Evolutionary conservation across 1,284 basidiomycete genomes (phyloP).

Genomic region (Apiotrichum porosum): DNA sequence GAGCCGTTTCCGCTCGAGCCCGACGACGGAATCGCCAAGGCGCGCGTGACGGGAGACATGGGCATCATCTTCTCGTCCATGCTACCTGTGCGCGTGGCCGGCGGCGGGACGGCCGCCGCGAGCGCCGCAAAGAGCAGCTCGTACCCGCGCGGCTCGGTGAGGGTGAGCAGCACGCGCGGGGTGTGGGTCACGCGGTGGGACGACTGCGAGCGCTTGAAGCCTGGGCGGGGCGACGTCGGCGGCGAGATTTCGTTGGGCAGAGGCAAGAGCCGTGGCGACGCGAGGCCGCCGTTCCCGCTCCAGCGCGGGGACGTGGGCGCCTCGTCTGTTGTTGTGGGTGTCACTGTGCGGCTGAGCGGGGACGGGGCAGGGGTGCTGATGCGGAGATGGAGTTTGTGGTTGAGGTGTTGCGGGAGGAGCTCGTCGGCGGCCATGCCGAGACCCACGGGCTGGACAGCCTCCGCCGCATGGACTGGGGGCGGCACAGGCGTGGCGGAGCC

Average conservation of each 20-base stretch:
- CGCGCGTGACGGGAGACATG: conserved; percentile 4
- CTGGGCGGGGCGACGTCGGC: not conserved
- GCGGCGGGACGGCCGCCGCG: conserved; percentile 8
- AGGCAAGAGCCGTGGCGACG: not conserved
- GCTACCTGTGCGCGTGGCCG: not conserved
- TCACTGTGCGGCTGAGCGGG: not conserved
- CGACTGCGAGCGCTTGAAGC: not conserved
- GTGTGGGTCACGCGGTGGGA: not conserved
- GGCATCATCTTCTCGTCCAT: not conserved
- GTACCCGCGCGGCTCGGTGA: conserved; percentile 32
- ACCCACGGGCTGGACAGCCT: too few relatives aligned
- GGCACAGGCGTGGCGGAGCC: too few relatives aligned
- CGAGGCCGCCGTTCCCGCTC: not conserved
- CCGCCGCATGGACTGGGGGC: too few relatives aligned
- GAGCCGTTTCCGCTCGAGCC: conserved; percentile 1
- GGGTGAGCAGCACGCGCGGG: conserved; percentile 17
- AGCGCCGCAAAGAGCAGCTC: conserved; percentile 22
- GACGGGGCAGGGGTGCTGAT: not conserved
- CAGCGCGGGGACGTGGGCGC: too few relatives aligned
- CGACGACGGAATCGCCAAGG: conserved; percentile 8
- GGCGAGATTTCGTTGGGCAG: not conserved
- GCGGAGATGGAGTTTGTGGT: not conserved
- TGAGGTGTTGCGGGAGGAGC: not conserved
- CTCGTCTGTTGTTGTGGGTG: too few relatives aligned
- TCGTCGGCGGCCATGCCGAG: too few relatives aligned